Base-by-base conservation (phyloP, 371 early-diverging fungal species). In the Chytridium lagenaria region DNA sequence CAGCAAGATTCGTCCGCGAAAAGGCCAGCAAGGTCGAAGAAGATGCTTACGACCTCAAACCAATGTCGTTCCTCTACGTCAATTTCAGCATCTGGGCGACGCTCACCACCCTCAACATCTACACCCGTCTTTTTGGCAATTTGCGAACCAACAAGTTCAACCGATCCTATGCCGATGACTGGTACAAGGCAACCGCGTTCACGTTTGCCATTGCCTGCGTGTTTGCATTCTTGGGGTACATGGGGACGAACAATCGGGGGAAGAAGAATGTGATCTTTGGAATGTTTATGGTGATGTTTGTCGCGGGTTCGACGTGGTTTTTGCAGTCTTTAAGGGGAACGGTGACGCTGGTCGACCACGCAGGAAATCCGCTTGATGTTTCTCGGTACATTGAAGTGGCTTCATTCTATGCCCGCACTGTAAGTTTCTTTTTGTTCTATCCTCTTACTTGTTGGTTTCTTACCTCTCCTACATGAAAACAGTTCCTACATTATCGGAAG, bases 21-120 rank as follows among this genome's bases (percentile, higher is more conserved):
- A 31, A 37, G 36, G 34, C 23, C 61, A 34, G n/a, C 3, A 61
- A 61, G 37, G 10, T 23, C 61, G 34, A 67, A n/a, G 67, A 73
- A 37, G 66, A 66, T 22, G 15, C 3, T 16, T 38, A 39, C n/a
- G 66, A 66, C 44, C n/a, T 66, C 40, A 37, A 40, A 15, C 73
- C 73, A 16, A 49, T 73, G 66, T 57, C 68, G 0, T 75, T 75
- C 52, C 64, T 75, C 31, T 75, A 51, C 44, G 44, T 70, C 63
- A 76, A 76, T 68, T 76, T 71, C 64, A 71, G 28, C 33, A 40
- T 76, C 59, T 76, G 76, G 76, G 40, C 30, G 30, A 50, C 33
- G 5, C 59, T 52, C 36, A 66, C 52, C 33, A 38, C 22, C 15
- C 34, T 50, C 44, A 71, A 44, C 7, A 44, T 71, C 63, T 66